Conservation (phyloP, 768 basidiomycete genomes). For the Podaxis carcinomalis region DNA sequence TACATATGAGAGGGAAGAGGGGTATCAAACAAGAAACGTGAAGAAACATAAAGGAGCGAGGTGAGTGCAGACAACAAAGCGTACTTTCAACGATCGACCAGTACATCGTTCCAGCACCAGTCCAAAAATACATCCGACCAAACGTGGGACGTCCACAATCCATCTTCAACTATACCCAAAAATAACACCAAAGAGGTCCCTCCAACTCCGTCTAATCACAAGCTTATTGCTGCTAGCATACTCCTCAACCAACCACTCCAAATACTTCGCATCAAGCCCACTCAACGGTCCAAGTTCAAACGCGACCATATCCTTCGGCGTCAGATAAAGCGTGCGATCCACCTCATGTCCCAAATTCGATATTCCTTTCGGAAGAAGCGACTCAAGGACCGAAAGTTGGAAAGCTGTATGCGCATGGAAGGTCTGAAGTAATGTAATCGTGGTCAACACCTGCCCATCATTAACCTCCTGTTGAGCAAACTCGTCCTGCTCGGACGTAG, state of each 20-base stretch:
- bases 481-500: conserved; percentile 21
- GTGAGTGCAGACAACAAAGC: background rate
- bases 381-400: conserved; percentile 46
- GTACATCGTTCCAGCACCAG: background rate
- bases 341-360: conserved; percentile 1
- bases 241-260: conserved; percentile 74
- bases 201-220: conserved; percentile 45
- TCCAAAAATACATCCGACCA: background rate
- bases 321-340: conserved; percentile 30
- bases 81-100: background rate
- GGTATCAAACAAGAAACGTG: background rate
- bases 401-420: conserved; percentile 64
- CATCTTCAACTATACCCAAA: conserved; percentile 35
- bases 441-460: conserved; percentile 34
- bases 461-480: conserved; percentile 15
- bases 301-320: conserved; percentile 58
- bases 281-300: conserved; percentile 78
- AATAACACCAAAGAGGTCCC: conserved; percentile 40
- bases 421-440: conserved; percentile 58
- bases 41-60: background rate
- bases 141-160: background rate
- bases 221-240: conserved; percentile 39
- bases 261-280: conserved; percentile 62
- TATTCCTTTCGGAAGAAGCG: conserved; percentile 24
- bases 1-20: background rate